phyloP scores from a whole-genome alignment of 352 stramenopile genomes.

The Phytopythium cucurbitacearum region DNA sequence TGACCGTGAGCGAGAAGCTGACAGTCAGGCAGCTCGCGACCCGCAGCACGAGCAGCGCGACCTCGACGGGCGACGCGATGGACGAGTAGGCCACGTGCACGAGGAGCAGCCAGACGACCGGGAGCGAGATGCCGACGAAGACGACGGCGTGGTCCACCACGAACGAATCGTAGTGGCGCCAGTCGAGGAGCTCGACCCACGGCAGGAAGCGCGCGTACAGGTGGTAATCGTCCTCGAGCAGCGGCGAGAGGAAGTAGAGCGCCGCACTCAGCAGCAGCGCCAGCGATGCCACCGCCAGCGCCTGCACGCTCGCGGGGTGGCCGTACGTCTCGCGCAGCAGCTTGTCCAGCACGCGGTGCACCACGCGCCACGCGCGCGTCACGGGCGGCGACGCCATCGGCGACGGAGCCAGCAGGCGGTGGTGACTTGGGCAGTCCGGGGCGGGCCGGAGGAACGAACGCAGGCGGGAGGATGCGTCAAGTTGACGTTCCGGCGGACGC shows the following conservation, averaged over 20 bases:
- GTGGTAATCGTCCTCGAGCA: conserved; percentile 48
- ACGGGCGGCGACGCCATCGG: not conserved
- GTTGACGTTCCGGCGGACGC: too few species aligned
- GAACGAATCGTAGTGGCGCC: conserved; percentile 68
- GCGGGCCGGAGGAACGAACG: too few species aligned
- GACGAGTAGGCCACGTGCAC: conserved; percentile 63
- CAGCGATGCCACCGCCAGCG: conserved; percentile 40
- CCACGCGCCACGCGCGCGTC: conserved; percentile 9
- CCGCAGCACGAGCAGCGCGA: conserved; percentile 51
- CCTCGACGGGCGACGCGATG: conserved; percentile 39
- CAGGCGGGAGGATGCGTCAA: too few species aligned
- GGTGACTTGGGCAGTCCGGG: not conserved
- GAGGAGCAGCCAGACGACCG: conserved; percentile 57
- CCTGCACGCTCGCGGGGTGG: conserved; percentile 48
- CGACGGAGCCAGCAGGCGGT: not conserved
- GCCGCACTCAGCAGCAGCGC: conserved; percentile 41
- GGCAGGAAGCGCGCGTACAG: conserved; percentile 48
- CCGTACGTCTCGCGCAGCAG: conserved; percentile 55
- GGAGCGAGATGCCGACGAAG: conserved; percentile 55
- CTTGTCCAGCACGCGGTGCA: conserved; percentile 28
- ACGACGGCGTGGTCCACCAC: conserved; percentile 67
- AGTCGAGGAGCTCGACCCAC: conserved; percentile 54
- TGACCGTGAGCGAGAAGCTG: conserved; percentile 63
- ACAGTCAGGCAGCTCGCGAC: conserved; percentile 61
- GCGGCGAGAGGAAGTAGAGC: conserved; percentile 49